These are phyloP conservation scores for Magnusiomyces tetraspermus DNA, from an alignment of 1,139 yeast species.

Conservation along the genomic window DNA sequence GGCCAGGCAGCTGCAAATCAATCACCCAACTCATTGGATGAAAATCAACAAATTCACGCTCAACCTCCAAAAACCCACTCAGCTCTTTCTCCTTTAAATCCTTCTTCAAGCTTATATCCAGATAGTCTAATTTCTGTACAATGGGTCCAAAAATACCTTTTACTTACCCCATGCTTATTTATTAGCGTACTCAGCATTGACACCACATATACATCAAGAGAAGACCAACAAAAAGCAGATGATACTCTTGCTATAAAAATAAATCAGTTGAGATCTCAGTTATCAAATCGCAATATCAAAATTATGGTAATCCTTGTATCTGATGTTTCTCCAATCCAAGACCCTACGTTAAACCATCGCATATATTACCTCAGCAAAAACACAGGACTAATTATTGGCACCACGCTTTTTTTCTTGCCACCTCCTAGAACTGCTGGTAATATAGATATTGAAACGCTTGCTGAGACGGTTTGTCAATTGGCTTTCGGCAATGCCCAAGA, in stretches of 20 bases:
- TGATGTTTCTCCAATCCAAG: conserved; percentile 27
- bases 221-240: conserved; percentile 28
- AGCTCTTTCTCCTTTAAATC: conserved; percentile 37
- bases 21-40: conserved; percentile 4
- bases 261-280: conserved; percentile 29
- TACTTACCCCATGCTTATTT: conserved; percentile 37
- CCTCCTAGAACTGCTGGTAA: conserved; percentile 29
- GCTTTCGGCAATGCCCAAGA: conserved; percentile 37
- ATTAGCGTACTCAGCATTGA: conserved; percentile 37
- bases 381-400: conserved; percentile 37
- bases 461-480: conserved; percentile 33
- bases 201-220: conserved; percentile 5
- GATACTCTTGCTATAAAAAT: conserved; percentile 33
- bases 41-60: neutral
- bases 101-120: conserved; percentile 33
- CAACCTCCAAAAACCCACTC: conserved; percentile 24
- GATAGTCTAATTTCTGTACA: conserved; percentile 36
- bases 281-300: conserved; percentile 29
- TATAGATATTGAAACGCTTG: conserved; percentile 36
- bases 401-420: conserved; percentile 38
- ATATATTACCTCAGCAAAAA: conserved; percentile 34
- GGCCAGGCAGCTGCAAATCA: neutral
- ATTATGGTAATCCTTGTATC: conserved; percentile 31
- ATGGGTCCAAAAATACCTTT: conserved; percentile 45
- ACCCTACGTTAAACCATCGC: conserved; percentile 32